Evolutionary conservation across 177 flowering plant species (phyloP), one percentile per base, ranked within the genome.

Genomic region (Telopea speciosissima): DNA sequence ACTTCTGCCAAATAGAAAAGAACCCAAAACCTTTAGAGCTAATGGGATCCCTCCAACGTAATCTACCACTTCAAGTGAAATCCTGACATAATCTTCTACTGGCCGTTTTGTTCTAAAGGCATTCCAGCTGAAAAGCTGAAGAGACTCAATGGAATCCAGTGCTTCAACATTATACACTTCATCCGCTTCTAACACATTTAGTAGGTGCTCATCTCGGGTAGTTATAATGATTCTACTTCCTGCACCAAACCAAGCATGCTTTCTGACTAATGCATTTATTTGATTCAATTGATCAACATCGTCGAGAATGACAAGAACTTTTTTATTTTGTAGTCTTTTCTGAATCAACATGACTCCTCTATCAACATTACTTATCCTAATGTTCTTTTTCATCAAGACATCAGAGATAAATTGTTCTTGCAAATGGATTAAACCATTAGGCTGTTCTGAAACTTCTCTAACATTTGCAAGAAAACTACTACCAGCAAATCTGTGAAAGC

Each of bases 171-270:
- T 24, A 44, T 68, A 58, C n/a, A 54, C 44, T 31, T 54, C 44
- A 26, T 54, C 61, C 3, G 11, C 62, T 56, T 56, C 9, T 7
- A 17, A 8, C 14, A 12, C 54, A 12, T 49, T 49, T 49, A 26
- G 24, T 16, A 26, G 8, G 21, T 17, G 1, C 23, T 56, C 11
- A 19, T 68, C 23, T 31, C 62, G 25, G 8, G 63, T 54, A 26
- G 70, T 68, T 68, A 68, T 24, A 21, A 68, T 56, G 10, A 67
- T 67, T 67, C 26, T 44, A 25, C 69, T 67, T 44, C 59, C 69
- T 1, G 17, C 14, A n/a, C 54, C 52, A 66, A 66, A 44, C 68
- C 68, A 66, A 44, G 22, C 26, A 2, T 24, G 13, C 56, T 40
- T 9, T 19, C 68, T 24, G 11, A 24, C 26, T 22, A 66, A 9